Evolutionary conservation across 345 rosid species (phyloP), one percentile per base, ranked within the genome.

Genomic region (Brassica carinata): DNA sequence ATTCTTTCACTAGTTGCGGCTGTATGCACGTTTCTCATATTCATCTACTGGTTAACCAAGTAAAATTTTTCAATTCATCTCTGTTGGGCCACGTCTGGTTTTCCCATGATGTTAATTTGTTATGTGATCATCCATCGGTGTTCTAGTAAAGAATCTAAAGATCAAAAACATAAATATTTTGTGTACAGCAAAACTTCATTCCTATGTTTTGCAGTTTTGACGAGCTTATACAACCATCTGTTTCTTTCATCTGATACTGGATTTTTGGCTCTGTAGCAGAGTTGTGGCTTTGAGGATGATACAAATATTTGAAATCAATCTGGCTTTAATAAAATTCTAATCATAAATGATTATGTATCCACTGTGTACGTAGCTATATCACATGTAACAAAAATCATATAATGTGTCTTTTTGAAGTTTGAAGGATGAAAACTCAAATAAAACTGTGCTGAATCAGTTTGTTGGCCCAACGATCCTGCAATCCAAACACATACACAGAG

Each of bases 1-100:
- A 94, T 94, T 75, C 91, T 96, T 68, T 90, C 99, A 67, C 97
- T 96, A 10, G 97, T 96, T 31, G 98, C 98, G 19, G 93, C 99
- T 9, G 92, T 92, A 19, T 96, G 99, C 94, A 90, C 91, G 0
- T 92, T 96, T 85, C 97, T 94, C 72, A 94, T 96, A 72, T 87
- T 96, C 71, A 86, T 96, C 77, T 94, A 96, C 81, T 96, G 99
- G 99, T 72, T 96, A 89, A 88, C 91, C 80, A 96, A 94, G 92
- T 93, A 83, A 86, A 83, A 86, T 67, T 82, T 74, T 76, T 72
- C 4, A 0, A 64, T 91, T 76, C 33, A 30, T 65, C 69, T 75
- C 31, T 64, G 69, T 81, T 76, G 73, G 73, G 73, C 57, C 83
- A 76, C 80, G 77, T 30, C 33, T 81, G 72, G 66, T 79, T 73